Base-by-base conservation (phyloP, 345 rosid genomes). In the Draba incana region DNA sequence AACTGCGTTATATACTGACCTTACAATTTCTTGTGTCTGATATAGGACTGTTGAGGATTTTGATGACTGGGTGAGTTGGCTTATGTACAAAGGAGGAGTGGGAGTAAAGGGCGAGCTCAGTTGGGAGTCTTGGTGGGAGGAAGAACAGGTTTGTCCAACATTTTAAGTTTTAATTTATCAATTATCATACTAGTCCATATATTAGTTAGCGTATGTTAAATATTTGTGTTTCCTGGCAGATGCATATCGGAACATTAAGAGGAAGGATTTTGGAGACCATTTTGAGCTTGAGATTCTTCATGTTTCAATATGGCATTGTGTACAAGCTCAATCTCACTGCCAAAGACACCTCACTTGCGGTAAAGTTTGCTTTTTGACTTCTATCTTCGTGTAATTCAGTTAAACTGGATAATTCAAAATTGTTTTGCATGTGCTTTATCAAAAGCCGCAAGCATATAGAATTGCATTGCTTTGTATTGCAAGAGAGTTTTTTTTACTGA, bases 51-150 rank as follows among this genome's bases (percentile, higher is more conserved):
- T 94, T 6, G 99, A 87, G 79, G 99, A 94, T 85, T 91, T 94
- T 80, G 99, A 94, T 68, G 84, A 94, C 75, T 94, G 97, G 99
- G 80, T 88, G 62, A 84, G 83, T 80, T 94, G 99, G 99, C 95
- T 94, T 76, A 79, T 94, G 61, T 94, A 94, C 77, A 94, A 85
- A 89, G 99, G 99, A 71, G 99, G 99, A 62, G 96, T 94, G 3
- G 99, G 99, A 51, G 92, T 94, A 72, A 94, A 91, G 81, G 98
- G 99, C 64, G 99, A 94, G 61, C 80, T 81, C 63, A 94, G 98
- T 82, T 94, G 99, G 99, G 99, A 94, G 78, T 83, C 96, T 43
- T 94, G 99, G 99, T 94, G 99, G 98, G 89, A 89, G 30, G 99
- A 94, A 77, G 98, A 94, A 56, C 99, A 91, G 98, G 99, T 89